These are phyloP conservation scores for Fusarium robinianum DNA, from an alignment of 2,329 filamentous ascomycete species.

Conservation along the genomic window DNA sequence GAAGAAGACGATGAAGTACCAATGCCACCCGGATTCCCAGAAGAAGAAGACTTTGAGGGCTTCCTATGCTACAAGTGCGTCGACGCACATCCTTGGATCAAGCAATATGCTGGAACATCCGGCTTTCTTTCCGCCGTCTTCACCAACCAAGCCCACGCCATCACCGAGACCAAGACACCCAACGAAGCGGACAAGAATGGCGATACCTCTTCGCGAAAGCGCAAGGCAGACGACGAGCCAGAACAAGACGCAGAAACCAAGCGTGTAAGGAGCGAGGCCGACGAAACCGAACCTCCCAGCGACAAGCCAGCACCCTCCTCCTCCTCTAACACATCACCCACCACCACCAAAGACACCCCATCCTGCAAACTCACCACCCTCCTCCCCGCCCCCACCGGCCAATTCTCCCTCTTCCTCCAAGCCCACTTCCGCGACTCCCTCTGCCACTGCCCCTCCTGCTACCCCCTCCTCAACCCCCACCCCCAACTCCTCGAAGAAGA, in stretches of 20 bases:
- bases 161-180: constrained; percentile 1
- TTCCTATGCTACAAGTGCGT: constrained; percentile 96
- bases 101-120: constrained; percentile 76
- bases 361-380: constrained; percentile 66
- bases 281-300: constrained; percentile 2
- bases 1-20: constrained; percentile 67
- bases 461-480: constrained; percentile 70
- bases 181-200: constrained; percentile 16
- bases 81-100: constrained; percentile 87
- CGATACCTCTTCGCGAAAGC: constrained; percentile 61
- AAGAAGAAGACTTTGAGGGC: constrained; percentile 85
- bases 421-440: constrained; percentile 78
- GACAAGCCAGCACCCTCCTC: constrained; percentile 5
- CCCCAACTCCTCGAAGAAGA: constrained; percentile 91
- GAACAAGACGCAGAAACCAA: constrained; percentile 49
- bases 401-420: constrained; percentile 82
- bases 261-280: constrained; percentile 54
- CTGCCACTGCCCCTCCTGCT: constrained; percentile 84
- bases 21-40: constrained; percentile 82
- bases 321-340: constrained; percentile 18
- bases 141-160: constrained; percentile 32
- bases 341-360: constrained; percentile 17
- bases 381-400: constrained; percentile 56
- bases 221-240: constrained; percentile 64
- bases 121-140: constrained; percentile 81